Evolutionary conservation across 345 rosid genomes (phyloP).

Genomic region (Euphorbia tirucalli): DNA sequence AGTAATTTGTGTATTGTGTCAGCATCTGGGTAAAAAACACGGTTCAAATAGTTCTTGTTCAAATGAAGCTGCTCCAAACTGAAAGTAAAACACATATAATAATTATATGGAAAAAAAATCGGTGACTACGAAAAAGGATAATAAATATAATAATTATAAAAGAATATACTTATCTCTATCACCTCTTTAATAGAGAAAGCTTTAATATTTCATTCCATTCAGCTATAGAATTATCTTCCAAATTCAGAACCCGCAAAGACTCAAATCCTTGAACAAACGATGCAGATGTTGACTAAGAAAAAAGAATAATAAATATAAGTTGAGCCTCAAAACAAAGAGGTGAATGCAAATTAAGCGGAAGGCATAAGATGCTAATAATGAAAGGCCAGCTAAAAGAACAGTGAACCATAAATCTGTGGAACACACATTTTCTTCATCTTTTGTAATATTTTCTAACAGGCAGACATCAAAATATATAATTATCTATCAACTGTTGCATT

Average conservation of each 20-base stretch:
- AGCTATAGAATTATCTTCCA: constrained; percentile 76
- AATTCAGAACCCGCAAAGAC: constrained; percentile 71
- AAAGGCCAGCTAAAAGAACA: neutral
- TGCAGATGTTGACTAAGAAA: constrained; percentile 47
- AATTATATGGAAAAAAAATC: neutral
- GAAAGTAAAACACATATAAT: constrained; percentile 21
- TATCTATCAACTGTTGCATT: neutral
- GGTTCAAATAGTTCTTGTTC: constrained; percentile 72
- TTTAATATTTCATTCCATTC: constrained; percentile 84
- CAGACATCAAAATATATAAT: neutral
- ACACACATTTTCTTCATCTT: neutral
- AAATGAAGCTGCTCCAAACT: constrained; percentile 88
- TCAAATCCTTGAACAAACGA: constrained; percentile 52
- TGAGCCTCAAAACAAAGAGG: neutral
- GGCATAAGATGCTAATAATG: too few species aligned
- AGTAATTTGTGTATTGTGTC: constrained; percentile 24
- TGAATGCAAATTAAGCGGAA: neutral
- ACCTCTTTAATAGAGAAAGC: constrained; percentile 75
- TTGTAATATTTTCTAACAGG: neutral
- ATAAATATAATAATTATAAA: too few species aligned
- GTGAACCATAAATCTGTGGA: neutral
- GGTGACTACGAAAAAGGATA: too few species aligned
- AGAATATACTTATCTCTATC: constrained; percentile 23
- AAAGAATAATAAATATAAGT: neutral
- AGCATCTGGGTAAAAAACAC: constrained; percentile 46